Base-by-base conservation (phyloP, 1,139 yeast genomes). In the Hyphopichia fennica region DNA sequence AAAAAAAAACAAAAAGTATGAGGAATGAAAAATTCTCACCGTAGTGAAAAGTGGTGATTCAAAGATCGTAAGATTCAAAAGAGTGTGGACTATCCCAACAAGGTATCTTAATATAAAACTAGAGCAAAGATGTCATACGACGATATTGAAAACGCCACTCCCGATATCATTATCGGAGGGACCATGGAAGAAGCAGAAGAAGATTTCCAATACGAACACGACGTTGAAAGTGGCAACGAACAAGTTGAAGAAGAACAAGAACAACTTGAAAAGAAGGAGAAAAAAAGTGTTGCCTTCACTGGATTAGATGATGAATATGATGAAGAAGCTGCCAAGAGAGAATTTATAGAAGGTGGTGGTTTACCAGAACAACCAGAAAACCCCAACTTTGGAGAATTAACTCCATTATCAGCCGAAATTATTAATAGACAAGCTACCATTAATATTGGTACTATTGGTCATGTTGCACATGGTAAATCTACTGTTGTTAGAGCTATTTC, bases 371-470 rank as follows among this genome's bases (percentile, higher is more conserved):
- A 93, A 69, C 96, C 97, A 46, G 85, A 79, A 37, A 75, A 88
- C 64, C 95, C 96, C 42, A 96, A 91, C 60, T 86, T 90, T 56
- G 53, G 82, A 38, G 64, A 72, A 53, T 72, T 91, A 66, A 87
- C 93, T 37, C 97, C 98, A 37, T 75, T 88, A 51, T 85, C 96
- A 13, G 95, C 96, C 41, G 98, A 90, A 59, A 93, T 93, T 62
- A 93, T 93, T 69, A 90, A 89, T 67, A 87, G 99, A 77, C 99
- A 95, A 74, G 99, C 99, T 45, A 95, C 99, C 42, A 90, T 95
- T 62, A 95, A 95, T 69, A 95, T 95, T 59, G 99, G 99, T 69
- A 95, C 99, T 47, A 93, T 93, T 68, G 99, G 99, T 49, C 99
- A 93, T 68, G 99, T 95, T 58, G 99, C 98, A 45, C 99, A 95